These are phyloP conservation scores for maize (Zea mays) DNA, from an alignment of 176 grass and related monocot species.

Conservation along the genomic window DNA sequence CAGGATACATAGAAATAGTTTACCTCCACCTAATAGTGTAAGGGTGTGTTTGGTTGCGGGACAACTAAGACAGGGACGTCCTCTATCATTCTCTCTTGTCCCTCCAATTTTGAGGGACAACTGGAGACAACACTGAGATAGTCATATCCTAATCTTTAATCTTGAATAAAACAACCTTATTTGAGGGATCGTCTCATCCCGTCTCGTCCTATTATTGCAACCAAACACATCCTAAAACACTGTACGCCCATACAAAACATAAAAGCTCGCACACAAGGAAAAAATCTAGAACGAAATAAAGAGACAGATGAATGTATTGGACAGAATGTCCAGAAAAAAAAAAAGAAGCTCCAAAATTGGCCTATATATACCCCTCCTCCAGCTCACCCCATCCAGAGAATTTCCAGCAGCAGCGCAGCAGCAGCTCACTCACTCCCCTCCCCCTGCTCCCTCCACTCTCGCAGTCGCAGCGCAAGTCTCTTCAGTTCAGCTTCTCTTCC, in stretches of 20 bases:
- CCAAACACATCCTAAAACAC: too few relatives aligned
- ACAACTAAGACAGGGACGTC: too few relatives aligned
- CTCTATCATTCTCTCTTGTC: too few relatives aligned
- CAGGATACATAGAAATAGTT: too few relatives aligned
- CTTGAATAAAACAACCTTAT: too few relatives aligned
- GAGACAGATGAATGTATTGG: background rate
- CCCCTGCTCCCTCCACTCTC: background rate
- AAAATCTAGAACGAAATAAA: background rate
- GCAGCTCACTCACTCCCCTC: background rate
- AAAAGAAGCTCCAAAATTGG: background rate
- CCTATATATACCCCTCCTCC: constrained; percentile 39
- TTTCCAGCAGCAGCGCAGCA: constrained; percentile 1
- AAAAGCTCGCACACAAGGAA: background rate
- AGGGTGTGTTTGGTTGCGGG: too few relatives aligned
- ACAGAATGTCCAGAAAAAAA: background rate
- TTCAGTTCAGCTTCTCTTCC: background rate
- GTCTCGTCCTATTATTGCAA: too few relatives aligned
- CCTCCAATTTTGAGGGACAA: too few relatives aligned
- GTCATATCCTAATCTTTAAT: too few relatives aligned
- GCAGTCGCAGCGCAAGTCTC: background rate
- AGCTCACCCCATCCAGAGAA: constrained; percentile 29
- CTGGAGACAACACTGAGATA: too few relatives aligned
- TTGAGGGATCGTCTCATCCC: too few relatives aligned
- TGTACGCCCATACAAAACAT: background rate
- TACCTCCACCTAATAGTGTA: too few relatives aligned